A percentile compares a stretch with the other conserved stretches of the same genome.
phyloP scores from a whole-genome alignment of 2,329 filamentous ascomycete genomes.

The Trichoderma sp. region DNA sequence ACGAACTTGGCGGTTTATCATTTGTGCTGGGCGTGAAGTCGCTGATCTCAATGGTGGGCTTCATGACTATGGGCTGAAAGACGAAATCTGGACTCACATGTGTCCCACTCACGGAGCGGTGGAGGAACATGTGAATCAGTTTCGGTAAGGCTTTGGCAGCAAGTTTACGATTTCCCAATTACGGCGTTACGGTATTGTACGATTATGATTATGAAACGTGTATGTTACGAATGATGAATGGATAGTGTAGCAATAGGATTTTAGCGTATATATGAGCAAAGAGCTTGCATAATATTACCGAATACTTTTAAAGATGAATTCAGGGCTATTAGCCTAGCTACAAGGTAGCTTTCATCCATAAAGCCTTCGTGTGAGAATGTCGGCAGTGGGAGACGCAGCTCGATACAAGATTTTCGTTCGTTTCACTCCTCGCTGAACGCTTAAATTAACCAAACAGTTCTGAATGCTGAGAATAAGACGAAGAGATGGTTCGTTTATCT shows the following conservation, averaged over 20 bases:
- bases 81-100: slow-evolving; percentile 33
- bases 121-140: slow-evolving; percentile 14
- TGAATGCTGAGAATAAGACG: too few relatives aligned
- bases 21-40: slow-evolving; percentile 24
- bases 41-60: slow-evolving; percentile 26
- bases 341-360: not conserved
- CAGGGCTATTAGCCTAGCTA: not conserved
- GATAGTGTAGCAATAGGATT: not conserved
- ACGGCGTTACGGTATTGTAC: not conserved
- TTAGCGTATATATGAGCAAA: not conserved
- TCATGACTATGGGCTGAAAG: slow-evolving; percentile 29
- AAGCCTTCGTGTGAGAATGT: too few relatives aligned
- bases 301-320: too few relatives aligned
- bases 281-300: not conserved
- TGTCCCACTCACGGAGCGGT: slow-evolving; percentile 25
- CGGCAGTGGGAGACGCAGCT: too few relatives aligned
- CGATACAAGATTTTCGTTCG: too few relatives aligned
- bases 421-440: too few relatives aligned
- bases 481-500: too few relatives aligned
- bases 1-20: slow-evolving; percentile 35
- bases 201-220: not conserved
- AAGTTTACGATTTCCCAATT: not conserved
- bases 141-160: not conserved
- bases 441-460: too few relatives aligned
- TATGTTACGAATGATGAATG: not conserved